These are phyloP conservation scores for Penicillium crystallinum DNA, from an alignment of 495 filamentous ascomycete genomes.

Conservation along the genomic window DNA sequence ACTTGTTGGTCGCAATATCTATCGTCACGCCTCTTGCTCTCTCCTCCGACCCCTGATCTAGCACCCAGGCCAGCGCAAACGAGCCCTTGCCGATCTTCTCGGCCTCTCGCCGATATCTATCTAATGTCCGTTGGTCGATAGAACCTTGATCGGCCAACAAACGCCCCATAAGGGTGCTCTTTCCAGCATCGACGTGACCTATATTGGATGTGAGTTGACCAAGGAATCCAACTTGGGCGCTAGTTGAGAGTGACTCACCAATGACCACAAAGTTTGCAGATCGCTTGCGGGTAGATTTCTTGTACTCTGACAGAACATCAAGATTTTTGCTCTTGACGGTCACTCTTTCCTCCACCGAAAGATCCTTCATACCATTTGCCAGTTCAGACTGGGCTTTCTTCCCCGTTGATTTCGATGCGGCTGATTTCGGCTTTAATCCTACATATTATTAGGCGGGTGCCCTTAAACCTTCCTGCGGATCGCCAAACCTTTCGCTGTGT, in stretches of 20 bases:
- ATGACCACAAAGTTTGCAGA: slow-evolving; percentile 94
- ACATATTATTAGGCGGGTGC: slow-evolving; percentile 37
- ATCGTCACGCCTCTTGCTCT: slow-evolving; percentile 89
- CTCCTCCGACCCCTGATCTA: slow-evolving; percentile 87
- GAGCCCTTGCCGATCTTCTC: slow-evolving; percentile 90
- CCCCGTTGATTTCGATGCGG: slow-evolving; percentile 35
- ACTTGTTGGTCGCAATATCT: slow-evolving; percentile 90
- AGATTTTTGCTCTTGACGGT: slow-evolving; percentile 80
- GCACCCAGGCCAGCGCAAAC: slow-evolving; percentile 92
- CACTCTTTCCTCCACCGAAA: slow-evolving; percentile 65
- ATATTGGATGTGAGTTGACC: slow-evolving; percentile 7
- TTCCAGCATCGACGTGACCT: slow-evolving; percentile 97
- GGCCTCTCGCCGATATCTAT: slow-evolving; percentile 82
- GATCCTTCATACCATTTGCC: slow-evolving; percentile 47
- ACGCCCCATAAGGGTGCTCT: slow-evolving; percentile 95
- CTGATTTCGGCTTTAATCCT: slow-evolving; percentile 46
- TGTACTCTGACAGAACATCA: slow-evolving; percentile 76
- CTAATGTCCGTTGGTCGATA: slow-evolving; percentile 78
- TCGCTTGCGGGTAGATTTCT: slow-evolving; percentile 69
- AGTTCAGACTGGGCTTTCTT: slow-evolving; percentile 40
- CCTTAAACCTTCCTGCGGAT: slow-evolving; percentile 42
- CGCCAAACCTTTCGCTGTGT: slow-evolving; percentile 71
- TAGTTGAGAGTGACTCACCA: slow-evolving; percentile 47
- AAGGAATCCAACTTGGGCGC: too few relatives aligned
- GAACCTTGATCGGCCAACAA: slow-evolving; percentile 85